Conservation (phyloP, 495 filamentous ascomycete species). For the Penicillium argentinense region DNA sequence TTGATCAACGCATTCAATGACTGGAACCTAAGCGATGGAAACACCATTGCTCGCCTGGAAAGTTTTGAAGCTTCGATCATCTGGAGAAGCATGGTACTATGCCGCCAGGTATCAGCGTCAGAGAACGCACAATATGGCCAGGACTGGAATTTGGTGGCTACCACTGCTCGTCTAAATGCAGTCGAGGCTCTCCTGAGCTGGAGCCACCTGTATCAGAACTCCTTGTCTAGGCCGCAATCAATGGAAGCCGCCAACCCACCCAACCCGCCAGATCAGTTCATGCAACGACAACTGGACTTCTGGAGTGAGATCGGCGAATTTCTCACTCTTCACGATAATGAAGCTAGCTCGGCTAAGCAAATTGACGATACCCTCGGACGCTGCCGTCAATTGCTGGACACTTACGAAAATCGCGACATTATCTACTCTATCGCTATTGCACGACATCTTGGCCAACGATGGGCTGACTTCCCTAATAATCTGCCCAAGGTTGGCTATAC, state of each 20-base stretch:
- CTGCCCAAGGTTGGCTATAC: constrained; percentile 57
- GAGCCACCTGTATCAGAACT: constrained; percentile 58
- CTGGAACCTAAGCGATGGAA: constrained; percentile 38
- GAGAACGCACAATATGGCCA: constrained; percentile 38
- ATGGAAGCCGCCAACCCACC: constrained; percentile 43
- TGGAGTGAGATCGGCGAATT: constrained; percentile 76
- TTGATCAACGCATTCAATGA: constrained; percentile 55
- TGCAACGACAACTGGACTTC: constrained; percentile 69
- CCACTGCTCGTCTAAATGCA: constrained; percentile 68
- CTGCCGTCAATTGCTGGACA: constrained; percentile 69
- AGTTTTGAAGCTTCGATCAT: constrained; percentile 70
- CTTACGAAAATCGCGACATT: constrained; percentile 85
- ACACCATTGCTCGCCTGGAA: constrained; percentile 49
- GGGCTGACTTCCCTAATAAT: constrained; percentile 62
- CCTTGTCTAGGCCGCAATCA: constrained; percentile 46
- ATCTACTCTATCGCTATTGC: constrained; percentile 85
- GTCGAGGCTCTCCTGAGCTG: constrained; percentile 75
- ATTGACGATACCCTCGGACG: constrained; percentile 63
- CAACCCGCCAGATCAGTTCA: constrained; percentile 48
- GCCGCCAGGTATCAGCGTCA: constrained; percentile 42
- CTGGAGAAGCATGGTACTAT: constrained; percentile 61
- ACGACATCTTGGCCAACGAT: constrained; percentile 67
- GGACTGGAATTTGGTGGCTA: constrained; percentile 55
- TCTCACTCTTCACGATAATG: constrained; percentile 64
- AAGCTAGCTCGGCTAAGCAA: constrained; percentile 53